phyloP scores from a whole-genome alignment of 2,329 filamentous ascomycete genomes.

The Teratosphaeria viscida region DNA sequence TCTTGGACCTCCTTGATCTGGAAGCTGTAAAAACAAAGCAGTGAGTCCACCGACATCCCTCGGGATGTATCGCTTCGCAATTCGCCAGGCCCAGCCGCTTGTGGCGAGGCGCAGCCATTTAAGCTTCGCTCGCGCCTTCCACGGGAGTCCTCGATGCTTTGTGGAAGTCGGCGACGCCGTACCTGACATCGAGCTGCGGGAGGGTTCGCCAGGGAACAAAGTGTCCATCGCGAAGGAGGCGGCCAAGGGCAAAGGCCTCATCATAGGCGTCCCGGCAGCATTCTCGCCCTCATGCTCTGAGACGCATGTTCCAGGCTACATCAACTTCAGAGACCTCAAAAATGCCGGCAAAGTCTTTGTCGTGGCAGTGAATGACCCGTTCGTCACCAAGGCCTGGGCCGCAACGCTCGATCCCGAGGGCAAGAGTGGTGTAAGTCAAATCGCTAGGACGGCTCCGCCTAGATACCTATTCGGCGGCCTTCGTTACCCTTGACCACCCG shows the following conservation, averaged over 20 bases:
- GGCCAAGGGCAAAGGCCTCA: constrained; percentile 59
- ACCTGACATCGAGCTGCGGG: constrained; percentile 65
- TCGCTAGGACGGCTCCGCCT: not conserved
- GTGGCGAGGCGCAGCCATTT: not conserved
- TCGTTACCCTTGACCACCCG: too few relatives aligned
- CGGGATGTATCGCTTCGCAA: not conserved
- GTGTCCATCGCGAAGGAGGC: constrained; percentile 77
- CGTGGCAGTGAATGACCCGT: constrained; percentile 80
- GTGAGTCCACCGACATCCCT: not conserved
- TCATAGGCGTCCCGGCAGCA: constrained; percentile 66
- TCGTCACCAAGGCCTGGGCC: constrained; percentile 93
- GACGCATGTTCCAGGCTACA: constrained; percentile 74
- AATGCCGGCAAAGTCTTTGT: constrained; percentile 78
- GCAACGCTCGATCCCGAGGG: constrained; percentile 64
- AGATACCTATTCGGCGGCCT: not conserved
- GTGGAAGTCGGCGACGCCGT: constrained; percentile 73
- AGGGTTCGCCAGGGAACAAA: constrained; percentile 84
- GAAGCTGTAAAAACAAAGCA: not conserved
- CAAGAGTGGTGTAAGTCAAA: constrained; percentile 58
- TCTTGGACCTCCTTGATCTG: not conserved
- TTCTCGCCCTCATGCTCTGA: constrained; percentile 32
- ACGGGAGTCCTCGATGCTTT: constrained; percentile 49
- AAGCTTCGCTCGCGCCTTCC: constrained; percentile 41
- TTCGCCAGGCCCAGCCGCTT: not conserved
- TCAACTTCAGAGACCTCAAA: constrained; percentile 67